Conservation (phyloP, 176 grass and related monocot species). For the Lolium rigidum region DNA sequence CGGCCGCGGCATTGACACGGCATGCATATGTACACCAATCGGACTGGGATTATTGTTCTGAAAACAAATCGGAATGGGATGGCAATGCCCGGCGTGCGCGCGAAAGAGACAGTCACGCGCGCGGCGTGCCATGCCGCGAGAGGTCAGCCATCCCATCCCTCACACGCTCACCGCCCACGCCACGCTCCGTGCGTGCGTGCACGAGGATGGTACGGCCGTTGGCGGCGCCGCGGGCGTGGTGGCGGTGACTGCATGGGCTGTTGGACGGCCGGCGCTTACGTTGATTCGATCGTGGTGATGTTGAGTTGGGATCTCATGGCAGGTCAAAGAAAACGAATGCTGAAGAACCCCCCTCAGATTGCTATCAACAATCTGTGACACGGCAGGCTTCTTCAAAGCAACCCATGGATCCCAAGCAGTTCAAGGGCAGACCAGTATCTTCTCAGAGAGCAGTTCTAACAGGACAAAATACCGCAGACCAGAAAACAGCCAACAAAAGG, state of each 20-base stretch:
- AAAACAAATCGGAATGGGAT: background rate
- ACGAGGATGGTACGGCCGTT: constrained; percentile 5
- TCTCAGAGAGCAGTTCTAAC: constrained; percentile 53
- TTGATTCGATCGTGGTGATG: constrained; percentile 27
- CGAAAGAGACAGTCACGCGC: background rate
- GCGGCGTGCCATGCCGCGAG: no score
- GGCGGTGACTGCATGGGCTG: background rate
- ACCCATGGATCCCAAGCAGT: constrained; percentile 66
- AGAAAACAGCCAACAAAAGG: constrained; percentile 74
- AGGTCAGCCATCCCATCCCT: background rate
- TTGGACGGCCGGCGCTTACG: background rate
- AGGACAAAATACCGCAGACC: constrained; percentile 63
- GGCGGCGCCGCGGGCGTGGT: background rate
- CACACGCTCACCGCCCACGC: background rate
- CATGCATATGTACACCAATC: background rate
- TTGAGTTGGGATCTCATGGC: constrained; percentile 49
- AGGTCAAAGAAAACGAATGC: constrained; percentile 60
- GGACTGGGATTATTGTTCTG: background rate
- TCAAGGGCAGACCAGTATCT: constrained; percentile 55
- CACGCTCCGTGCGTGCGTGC: background rate
- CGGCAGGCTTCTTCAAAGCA: constrained; percentile 72
- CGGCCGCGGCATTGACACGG: background rate
- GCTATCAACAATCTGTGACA: constrained; percentile 39
- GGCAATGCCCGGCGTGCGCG: background rate
- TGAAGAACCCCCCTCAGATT: constrained; percentile 59